Percentiles rank a stretch among this genome's conserved stretches.
phyloP scores from a whole-genome alignment of 768 basidiomycete species.

The Mycena albidolilacea region DNA sequence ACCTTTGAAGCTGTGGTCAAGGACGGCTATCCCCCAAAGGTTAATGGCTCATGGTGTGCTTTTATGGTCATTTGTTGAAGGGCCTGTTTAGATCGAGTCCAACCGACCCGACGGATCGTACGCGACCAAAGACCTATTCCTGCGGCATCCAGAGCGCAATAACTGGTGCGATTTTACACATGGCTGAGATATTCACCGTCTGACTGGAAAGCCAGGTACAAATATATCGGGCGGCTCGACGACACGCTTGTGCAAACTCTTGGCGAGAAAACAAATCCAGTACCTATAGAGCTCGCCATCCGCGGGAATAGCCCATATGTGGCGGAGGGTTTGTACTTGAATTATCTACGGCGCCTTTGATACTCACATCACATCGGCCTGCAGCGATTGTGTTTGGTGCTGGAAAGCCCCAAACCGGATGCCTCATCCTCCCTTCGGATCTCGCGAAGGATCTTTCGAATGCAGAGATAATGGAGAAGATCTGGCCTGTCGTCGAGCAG shows the following conservation, averaged over 20 bases:
- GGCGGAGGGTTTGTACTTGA: constrained; percentile 50
- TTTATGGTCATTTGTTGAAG: neutral
- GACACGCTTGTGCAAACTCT: constrained; percentile 64
- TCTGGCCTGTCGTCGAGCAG: constrained; percentile 63
- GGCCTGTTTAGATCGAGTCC: constrained; percentile 46
- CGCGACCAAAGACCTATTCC: constrained; percentile 69
- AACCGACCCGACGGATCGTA: constrained; percentile 68
- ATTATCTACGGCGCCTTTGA: neutral
- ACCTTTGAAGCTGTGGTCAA: constrained; percentile 65
- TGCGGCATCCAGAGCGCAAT: constrained; percentile 57
- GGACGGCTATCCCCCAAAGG: constrained; percentile 68
- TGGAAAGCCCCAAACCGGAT: constrained; percentile 63
- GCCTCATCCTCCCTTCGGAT: constrained; percentile 66
- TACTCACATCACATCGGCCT: neutral
- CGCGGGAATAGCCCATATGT: constrained; percentile 64
- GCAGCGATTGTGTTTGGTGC: constrained; percentile 68
- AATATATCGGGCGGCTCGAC: constrained; percentile 68
- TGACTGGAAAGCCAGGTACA: constrained; percentile 48
- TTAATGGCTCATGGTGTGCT: constrained; percentile 30
- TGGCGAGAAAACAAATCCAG: constrained; percentile 72
- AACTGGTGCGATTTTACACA: constrained; percentile 17
- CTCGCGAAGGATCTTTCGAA: constrained; percentile 44
- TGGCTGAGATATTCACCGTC: neutral
- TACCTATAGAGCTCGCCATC: constrained; percentile 67
- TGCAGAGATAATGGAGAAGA: constrained; percentile 48